These are phyloP conservation scores for Fusarium sp. DNA, from an alignment of 2,329 filamentous ascomycete species.

Conservation along the genomic window DNA sequence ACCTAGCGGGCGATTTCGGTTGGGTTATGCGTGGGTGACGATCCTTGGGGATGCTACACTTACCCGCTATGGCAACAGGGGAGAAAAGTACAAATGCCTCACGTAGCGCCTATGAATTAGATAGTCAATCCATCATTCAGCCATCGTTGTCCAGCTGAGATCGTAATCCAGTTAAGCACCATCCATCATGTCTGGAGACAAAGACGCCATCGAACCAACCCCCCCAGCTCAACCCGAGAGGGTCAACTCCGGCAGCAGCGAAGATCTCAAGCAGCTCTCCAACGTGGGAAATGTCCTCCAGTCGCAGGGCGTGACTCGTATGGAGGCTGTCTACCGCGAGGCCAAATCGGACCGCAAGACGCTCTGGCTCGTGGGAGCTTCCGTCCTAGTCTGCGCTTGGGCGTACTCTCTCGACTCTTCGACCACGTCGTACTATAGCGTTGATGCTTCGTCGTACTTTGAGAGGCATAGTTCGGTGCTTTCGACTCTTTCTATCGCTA, in stretches of 20 bases:
- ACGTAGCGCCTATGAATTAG: background rate
- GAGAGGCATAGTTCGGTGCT: slow-evolving; percentile 45
- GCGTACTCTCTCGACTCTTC: slow-evolving; percentile 48
- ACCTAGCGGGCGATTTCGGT: background rate
- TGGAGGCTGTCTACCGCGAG: slow-evolving; percentile 48
- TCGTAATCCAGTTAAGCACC: background rate
- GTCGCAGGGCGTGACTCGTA: slow-evolving; percentile 44
- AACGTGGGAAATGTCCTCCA: slow-evolving; percentile 38
- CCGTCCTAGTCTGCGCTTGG: slow-evolving; percentile 48
- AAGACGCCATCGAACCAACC: slow-evolving; percentile 14
- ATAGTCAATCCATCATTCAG: background rate
- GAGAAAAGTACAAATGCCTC: slow-evolving; percentile 7
- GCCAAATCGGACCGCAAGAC: slow-evolving; percentile 40
- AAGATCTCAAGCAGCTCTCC: slow-evolving; percentile 28
- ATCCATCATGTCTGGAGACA: slow-evolving; percentile 22
- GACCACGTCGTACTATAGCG: slow-evolving; percentile 46
- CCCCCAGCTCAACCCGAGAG: slow-evolving; percentile 8
- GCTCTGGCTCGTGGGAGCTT: slow-evolving; percentile 45
- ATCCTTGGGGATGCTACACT: background rate
- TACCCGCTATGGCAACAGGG: background rate
- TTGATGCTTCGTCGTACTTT: slow-evolving; percentile 43
- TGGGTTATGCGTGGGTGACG: background rate
- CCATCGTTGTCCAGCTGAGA: background rate
- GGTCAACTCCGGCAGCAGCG: slow-evolving; percentile 20
- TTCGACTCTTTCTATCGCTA: slow-evolving; percentile 46